Evolutionary conservation across 129 eudicot species (phyloP), one percentile per base, ranked within the genome.

Genomic region (Erigeron canadensis): DNA sequence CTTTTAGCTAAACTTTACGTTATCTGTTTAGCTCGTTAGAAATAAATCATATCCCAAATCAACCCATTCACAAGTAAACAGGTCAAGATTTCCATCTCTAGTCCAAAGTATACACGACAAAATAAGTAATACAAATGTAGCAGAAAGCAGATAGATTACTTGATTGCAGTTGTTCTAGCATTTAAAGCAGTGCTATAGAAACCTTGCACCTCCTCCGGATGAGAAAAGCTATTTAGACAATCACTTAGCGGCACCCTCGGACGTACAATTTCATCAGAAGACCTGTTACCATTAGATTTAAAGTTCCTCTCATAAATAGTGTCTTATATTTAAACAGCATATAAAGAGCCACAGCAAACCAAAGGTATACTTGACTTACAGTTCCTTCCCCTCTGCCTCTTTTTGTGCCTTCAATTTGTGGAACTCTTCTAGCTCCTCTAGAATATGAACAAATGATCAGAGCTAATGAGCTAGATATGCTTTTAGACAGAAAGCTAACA

Each of bases 211-310:
- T 90, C 99, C 84, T 90, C 99, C 10, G 85, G 88, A 75, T 80
- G 79, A 51, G 94, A 84, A 80, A 84, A 95, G 83, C 84, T 82
- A 47, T 85, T 82, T 73, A 95, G 54, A 70, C 99, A 95, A 66
- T 83, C 97, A 70, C 81, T 80, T 79, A 95, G 70, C 4, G 87
- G 94, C 61, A 95, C 97, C 79, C 99, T 86, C 53, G 97, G 99
- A 43, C 99, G 97, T 41, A 95, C 89, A 54, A 88, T 86, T 84
- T 95, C 96, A 70, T 84, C 85, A 0, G 88, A 73, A 17, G 82
- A 79, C 50, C 99, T 95, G 91, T 21, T 40, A 37, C 28, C 58
- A 73, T 54, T 48, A 28, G 34, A 28, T 28, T 28, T 3, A 39
- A 55, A 74, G 34, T 2, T 19, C 28, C 16, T 18, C 12, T 40